Evolutionary conservation across 305 asterid species (phyloP).

Genomic region (Solanum hybrid): DNA sequence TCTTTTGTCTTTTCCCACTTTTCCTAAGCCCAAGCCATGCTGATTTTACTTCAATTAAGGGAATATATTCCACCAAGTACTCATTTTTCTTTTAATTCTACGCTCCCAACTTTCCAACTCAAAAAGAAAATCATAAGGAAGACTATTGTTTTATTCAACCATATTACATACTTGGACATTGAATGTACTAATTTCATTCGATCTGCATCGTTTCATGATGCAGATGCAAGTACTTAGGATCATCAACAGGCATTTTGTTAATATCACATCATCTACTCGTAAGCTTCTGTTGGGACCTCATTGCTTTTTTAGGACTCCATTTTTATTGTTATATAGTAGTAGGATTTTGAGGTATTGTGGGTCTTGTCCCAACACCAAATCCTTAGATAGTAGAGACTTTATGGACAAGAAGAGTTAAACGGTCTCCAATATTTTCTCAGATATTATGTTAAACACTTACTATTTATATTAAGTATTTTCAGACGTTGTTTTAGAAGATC

Average conservation of each 20-base stretch:
- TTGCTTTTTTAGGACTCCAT: background rate
- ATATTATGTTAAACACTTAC: background rate
- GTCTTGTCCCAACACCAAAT: background rate
- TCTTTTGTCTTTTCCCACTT: no score
- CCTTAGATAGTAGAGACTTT: background rate
- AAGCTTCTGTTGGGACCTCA: background rate
- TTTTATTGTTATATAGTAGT: background rate
- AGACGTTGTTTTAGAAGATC: background rate
- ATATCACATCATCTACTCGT: background rate
- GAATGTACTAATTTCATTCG: no score
- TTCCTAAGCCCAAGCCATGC: no score
- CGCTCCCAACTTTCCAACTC: no score
- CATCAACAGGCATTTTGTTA: background rate
- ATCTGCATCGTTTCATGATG: background rate
- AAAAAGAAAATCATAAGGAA: no score
- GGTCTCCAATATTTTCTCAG: background rate
- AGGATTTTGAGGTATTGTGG: background rate
- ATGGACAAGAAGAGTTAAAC: background rate
- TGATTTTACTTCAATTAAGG: no score
- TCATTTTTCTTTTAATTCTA: no score
- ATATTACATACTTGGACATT: background rate
- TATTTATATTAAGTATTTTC: background rate
- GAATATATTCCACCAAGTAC: no score
- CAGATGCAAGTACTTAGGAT: background rate
- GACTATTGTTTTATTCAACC: background rate